Evolutionary conservation across 1,284 basidiomycete genomes (phyloP).

Genomic region (Violaceomyces palustris): DNA sequence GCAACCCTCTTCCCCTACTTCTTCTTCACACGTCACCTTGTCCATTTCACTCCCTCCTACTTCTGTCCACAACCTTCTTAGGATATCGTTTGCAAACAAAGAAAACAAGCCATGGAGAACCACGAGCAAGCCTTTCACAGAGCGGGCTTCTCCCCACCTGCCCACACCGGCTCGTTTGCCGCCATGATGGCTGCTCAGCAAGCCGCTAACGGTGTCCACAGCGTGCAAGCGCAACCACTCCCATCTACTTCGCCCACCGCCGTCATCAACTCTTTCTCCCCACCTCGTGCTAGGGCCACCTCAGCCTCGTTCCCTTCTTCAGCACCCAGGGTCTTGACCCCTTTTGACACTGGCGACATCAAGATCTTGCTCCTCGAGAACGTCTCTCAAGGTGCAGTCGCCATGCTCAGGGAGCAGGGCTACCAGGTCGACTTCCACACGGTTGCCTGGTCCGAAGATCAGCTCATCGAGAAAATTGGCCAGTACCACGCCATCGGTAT

Average conservation of each 20-base stretch:
- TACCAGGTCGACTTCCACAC: conserved; percentile 88
- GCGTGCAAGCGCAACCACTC: too few species aligned
- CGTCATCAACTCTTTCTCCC: conserved; percentile 21
- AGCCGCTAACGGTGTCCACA: conserved; percentile 16
- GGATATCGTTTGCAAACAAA: too few species aligned
- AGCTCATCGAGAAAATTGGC: conserved; percentile 80
- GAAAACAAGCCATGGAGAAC: too few species aligned
- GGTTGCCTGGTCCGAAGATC: conserved; percentile 82
- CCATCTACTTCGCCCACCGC: conserved; percentile 21
- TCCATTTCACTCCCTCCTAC: too few species aligned
- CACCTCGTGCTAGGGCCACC: conserved; percentile 23
- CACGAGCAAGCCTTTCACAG: conserved; percentile 43
- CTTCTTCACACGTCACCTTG: too few species aligned
- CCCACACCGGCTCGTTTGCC: conserved; percentile 34
- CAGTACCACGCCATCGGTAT: conserved; percentile 93
- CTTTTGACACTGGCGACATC: conserved; percentile 48
- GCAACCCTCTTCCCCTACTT: too few species aligned
- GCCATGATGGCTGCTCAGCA: conserved; percentile 44
- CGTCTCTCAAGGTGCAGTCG: conserved; percentile 85
- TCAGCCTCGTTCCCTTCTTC: conserved; percentile 22
- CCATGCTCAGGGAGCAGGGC: conserved; percentile 73
- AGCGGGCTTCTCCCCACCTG: conserved; percentile 42
- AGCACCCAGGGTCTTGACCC: conserved; percentile 43
- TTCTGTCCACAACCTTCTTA: too few species aligned
- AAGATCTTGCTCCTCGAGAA: conserved; percentile 83